A percentile compares a stretch with the other conserved stretches of the same genome.
Conservation (phyloP, 2,329 filamentous ascomycete species). For the Exophiala spinifera region DNA sequence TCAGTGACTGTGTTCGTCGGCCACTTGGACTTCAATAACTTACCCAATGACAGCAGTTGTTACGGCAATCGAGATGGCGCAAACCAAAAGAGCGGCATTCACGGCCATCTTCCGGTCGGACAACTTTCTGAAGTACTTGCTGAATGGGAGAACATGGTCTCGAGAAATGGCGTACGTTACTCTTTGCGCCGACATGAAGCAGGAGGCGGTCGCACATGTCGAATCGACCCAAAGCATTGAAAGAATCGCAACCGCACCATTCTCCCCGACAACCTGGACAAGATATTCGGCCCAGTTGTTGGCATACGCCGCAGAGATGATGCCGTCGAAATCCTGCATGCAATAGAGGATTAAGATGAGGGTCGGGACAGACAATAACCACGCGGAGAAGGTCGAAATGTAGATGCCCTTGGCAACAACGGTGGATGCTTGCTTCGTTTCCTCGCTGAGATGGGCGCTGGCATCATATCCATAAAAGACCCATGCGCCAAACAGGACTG, state of each 20-base stretch:
- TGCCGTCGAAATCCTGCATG: slow-evolving; percentile 41
- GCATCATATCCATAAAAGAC: slow-evolving; percentile 36
- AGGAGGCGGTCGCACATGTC: slow-evolving; percentile 38
- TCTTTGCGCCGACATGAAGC: slow-evolving; percentile 41
- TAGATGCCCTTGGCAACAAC: slow-evolving; percentile 42
- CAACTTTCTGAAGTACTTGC: slow-evolving; percentile 36
- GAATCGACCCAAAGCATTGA: slow-evolving; percentile 39
- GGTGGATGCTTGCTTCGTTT: slow-evolving; percentile 37
- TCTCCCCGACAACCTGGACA: slow-evolving; percentile 37
- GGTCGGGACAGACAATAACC: slow-evolving; percentile 39
- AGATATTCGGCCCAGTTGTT: slow-evolving; percentile 44
- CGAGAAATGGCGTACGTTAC: slow-evolving; percentile 42
- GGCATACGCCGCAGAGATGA: slow-evolving; percentile 36
- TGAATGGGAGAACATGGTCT: slow-evolving; percentile 40
- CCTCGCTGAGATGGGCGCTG: slow-evolving; percentile 38
- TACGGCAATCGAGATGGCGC: slow-evolving; percentile 34
- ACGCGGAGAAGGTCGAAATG: slow-evolving; percentile 37
- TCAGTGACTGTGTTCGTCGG: too few relatives aligned
- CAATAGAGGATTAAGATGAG: slow-evolving; percentile 42
- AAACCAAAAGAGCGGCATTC: slow-evolving; percentile 37
- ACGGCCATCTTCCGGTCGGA: slow-evolving; percentile 37
- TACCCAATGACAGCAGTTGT: slow-evolving; percentile 38
- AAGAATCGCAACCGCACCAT: slow-evolving; percentile 38
- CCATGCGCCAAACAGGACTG: slow-evolving; percentile 39
- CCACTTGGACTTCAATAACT: too few relatives aligned